These are phyloP conservation scores for Rubus idaeus DNA, from an alignment of 306 rosid species.

Conservation along the genomic window DNA sequence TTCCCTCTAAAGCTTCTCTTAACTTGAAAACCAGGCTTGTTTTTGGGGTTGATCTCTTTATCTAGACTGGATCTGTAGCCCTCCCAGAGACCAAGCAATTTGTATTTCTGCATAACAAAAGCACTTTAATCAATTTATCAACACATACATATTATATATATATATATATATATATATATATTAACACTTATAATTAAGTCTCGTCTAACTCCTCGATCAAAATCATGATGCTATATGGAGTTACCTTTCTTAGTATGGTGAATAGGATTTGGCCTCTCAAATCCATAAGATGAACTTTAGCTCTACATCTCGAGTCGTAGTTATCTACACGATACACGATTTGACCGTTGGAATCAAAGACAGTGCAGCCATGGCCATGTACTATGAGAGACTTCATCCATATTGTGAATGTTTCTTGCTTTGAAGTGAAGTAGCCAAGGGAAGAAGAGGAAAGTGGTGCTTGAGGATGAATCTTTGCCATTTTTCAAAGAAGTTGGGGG, in stretches of 20 bases:
- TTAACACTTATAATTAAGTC: background rate
- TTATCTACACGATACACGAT: slow-evolving; percentile 68
- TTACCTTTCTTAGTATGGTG: slow-evolving; percentile 59
- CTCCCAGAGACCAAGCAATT: slow-evolving; percentile 52
- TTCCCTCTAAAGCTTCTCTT: slow-evolving; percentile 38
- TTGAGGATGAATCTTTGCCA: slow-evolving; percentile 57
- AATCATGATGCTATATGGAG: background rate
- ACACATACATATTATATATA: background rate
- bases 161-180: background rate
- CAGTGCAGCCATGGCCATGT: slow-evolving; percentile 66
- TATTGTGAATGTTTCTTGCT: slow-evolving; percentile 66
- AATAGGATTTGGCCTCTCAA: slow-evolving; percentile 51
- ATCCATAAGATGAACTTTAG: slow-evolving; percentile 74
- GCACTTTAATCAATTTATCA: background rate
- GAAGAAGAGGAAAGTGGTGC: slow-evolving; percentile 28
- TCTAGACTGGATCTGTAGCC: slow-evolving; percentile 46
- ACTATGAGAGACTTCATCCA: slow-evolving; percentile 80
- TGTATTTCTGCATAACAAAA: slow-evolving; percentile 39
- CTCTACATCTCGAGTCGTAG: slow-evolving; percentile 43
- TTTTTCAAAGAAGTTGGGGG: background rate
- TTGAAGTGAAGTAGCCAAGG: slow-evolving; percentile 39
- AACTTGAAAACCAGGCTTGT: slow-evolving; percentile 47
- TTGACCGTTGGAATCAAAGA: slow-evolving; percentile 60
- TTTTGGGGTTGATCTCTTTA: slow-evolving; percentile 31
- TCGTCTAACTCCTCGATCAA: background rate